Evolutionary conservation across 352 stramenopile species (phyloP).

Genomic region (Phytophthora idaei): DNA sequence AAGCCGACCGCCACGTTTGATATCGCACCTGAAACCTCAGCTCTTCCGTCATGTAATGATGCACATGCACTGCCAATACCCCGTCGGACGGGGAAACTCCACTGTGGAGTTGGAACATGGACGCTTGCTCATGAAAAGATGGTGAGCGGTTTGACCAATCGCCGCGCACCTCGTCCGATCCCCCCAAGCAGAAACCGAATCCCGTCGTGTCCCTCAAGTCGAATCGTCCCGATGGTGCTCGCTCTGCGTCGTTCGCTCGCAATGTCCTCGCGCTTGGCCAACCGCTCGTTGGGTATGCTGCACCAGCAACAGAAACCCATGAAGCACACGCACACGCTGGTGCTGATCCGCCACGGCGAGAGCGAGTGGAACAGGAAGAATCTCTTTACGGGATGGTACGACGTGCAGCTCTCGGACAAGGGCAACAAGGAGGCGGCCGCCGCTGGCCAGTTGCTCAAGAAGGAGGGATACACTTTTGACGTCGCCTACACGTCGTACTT

Average conservation of each 20-base stretch:
- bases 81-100: too few species aligned
- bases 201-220: constrained; percentile 33
- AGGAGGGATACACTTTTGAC: constrained; percentile 95
- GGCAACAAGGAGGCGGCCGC: constrained; percentile 92
- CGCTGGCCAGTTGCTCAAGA: constrained; percentile 88
- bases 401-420: constrained; percentile 91
- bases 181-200: constrained; percentile 39
- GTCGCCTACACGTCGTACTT: constrained; percentile 96
- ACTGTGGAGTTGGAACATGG: too few species aligned
- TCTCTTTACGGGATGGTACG: constrained; percentile 94
- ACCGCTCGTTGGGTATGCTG: constrained; percentile 39
- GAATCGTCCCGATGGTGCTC: constrained; percentile 55
- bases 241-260: constrained; percentile 58
- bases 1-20: constrained; percentile 11
- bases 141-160: constrained; percentile 11
- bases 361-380: constrained; percentile 96
- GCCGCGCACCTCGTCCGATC: constrained; percentile 1
- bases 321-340: constrained; percentile 89
- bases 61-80: too few species aligned
- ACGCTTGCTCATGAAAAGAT: constrained; percentile 12
- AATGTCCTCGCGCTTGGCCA: constrained; percentile 40
- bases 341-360: constrained; percentile 94
- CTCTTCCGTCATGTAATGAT: not conserved
- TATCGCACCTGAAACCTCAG: not conserved
- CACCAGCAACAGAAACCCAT: constrained; percentile 64